Evolutionary conservation across 2,329 filamentous ascomycete genomes (phyloP), one percentile per base, ranked within the genome.

Genomic region (Calonectria crousiana): DNA sequence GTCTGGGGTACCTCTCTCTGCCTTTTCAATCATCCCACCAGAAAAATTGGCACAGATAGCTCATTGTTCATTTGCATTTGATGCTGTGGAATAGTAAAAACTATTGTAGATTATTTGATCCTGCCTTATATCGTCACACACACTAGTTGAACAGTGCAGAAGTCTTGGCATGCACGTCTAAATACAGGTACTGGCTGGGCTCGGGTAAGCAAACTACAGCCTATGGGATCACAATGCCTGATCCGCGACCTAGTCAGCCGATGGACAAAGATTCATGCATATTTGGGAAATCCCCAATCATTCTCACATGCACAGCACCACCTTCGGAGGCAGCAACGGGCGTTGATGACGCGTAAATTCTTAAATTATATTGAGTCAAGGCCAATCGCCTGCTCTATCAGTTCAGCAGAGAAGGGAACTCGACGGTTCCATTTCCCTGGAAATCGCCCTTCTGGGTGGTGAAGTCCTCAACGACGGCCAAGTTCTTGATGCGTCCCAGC

Each of bases 391-490:
- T 30, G 41, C 13, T 62, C 36, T 34, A 26, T 28, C 26, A 62
- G 34, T 62, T 62, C 16, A 62, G 11, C 34, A 62, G 56, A 11
- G 56, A 62, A 41, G 80, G 60, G 41, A 23, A 65, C 60, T 65
- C 38, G 5, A 32, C 4, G 20, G 60, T 65, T 10, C 38, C 60
- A 28, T 72, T 74, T 3, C 76, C 64, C 38, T 80, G 78, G 13
- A 69, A 80, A 38, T 78, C 32, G 0, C 79, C 78, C 67, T 75
- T 74, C 52, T 81, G 79, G 0, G 79, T 81, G 4, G 79, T 80
- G 13, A 80, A 80, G 44, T 78, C 47, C 56, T 79, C 77, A 20
- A 76, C 60, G 0, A 60, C 73, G 0, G 74, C 73, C 34, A 83
- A 8, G 13, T 79, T 71, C 67, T 81, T 78, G 6, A 83, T 78